phyloP scores from a whole-genome alignment of 306 rosid genomes.

The Leucaena leucocephala region DNA sequence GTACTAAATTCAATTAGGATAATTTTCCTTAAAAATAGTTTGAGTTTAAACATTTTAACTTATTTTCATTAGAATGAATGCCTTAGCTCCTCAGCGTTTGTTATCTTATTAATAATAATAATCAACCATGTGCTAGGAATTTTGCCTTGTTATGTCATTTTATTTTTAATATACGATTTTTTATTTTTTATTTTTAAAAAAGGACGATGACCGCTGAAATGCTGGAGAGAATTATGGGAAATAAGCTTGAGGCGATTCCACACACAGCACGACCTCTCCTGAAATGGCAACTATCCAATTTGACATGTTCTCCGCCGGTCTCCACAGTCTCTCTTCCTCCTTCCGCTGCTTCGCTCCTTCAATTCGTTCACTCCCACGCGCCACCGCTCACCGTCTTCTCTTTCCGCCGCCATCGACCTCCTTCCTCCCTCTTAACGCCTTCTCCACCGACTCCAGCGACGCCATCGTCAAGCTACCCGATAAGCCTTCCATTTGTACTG shows the following conservation, averaged over 20 bases:
- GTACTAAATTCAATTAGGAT: too few relatives aligned
- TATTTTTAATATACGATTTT: too few relatives aligned
- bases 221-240: neutral
- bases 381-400: slow-evolving; percentile 34
- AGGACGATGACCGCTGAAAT: neutral
- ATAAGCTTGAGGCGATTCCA: neutral
- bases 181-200: too few relatives aligned
- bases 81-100: too few relatives aligned
- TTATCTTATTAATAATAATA: too few relatives aligned
- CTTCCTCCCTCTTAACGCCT: slow-evolving; percentile 56
- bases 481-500: slow-evolving; percentile 85
- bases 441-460: slow-evolving; percentile 46
- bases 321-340: slow-evolving; percentile 51
- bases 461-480: slow-evolving; percentile 50
- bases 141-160: too few relatives aligned
- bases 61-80: too few relatives aligned
- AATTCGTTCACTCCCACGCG: slow-evolving; percentile 42
- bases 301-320: slow-evolving; percentile 52
- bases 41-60: too few relatives aligned
- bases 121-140: too few relatives aligned
- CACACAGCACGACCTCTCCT: neutral
- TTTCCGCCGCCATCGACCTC: slow-evolving; percentile 15
- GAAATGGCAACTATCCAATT: slow-evolving; percentile 63
- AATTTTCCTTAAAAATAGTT: too few relatives aligned
- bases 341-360: slow-evolving; percentile 40